These are phyloP conservation scores for Solanum neorickii DNA, from an alignment of 257 asterid species.

Conservation along the genomic window DNA sequence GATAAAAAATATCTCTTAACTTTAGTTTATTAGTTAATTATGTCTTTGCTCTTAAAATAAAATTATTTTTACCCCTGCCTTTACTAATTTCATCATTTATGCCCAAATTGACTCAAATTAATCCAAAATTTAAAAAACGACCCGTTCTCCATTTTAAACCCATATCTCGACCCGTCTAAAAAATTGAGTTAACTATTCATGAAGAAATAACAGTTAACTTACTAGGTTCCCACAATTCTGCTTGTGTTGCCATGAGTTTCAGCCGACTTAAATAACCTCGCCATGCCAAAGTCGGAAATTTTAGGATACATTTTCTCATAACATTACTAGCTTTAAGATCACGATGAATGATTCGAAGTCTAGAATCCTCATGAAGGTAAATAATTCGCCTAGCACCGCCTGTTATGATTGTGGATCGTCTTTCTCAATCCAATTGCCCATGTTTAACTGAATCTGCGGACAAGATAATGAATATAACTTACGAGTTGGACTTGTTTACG, in stretches of 20 bases:
- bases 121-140: no score
- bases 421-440: neutral
- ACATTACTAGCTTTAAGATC: constrained; percentile 29
- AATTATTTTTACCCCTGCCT: no score
- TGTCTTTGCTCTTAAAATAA: no score
- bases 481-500: neutral
- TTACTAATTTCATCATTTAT: no score
- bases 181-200: neutral
- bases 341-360: constrained; percentile 16
- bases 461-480: neutral
- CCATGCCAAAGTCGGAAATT: constrained; percentile 25
- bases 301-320: constrained; percentile 20
- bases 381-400: constrained; percentile 4
- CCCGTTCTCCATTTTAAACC: no score
- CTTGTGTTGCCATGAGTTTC: neutral
- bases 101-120: no score
- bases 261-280: neutral
- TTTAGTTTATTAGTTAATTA: no score
- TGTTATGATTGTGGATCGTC: constrained; percentile 1
- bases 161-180: no score
- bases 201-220: neutral
- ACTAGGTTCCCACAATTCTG: neutral
- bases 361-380: constrained; percentile 9
- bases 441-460: neutral
- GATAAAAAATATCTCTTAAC: no score